Conservation (phyloP, 1,284 basidiomycete genomes). For the Irpex rosettiformis region DNA sequence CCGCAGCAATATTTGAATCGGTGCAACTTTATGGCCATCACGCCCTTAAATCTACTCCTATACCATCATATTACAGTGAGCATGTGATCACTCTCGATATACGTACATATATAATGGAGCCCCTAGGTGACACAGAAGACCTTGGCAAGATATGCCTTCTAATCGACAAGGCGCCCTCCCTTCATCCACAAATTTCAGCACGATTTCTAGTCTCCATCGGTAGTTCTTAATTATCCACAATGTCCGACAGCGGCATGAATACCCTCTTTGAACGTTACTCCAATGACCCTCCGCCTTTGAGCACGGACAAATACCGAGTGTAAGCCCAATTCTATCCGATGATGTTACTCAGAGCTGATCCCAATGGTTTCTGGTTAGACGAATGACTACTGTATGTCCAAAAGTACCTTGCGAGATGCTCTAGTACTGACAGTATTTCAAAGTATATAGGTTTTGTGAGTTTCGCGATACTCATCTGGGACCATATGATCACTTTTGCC, state of each 20-base stretch:
- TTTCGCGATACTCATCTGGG: constrained; percentile 44
- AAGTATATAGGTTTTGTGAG: constrained; percentile 48
- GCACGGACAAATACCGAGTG: background rate
- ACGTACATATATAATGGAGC: background rate
- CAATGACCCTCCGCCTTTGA: background rate
- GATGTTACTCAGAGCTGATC: background rate
- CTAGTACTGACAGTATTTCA: background rate
- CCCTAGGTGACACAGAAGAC: background rate
- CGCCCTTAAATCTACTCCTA: background rate
- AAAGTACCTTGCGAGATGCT: background rate
- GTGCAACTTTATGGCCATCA: background rate
- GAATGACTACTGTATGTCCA: background rate
- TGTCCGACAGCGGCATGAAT: background rate
- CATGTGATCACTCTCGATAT: background rate
- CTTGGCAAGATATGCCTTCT: background rate
- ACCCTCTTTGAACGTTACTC: background rate
- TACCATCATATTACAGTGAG: background rate
- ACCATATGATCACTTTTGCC: constrained; percentile 45
- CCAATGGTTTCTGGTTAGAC: background rate
- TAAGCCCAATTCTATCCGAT: background rate
- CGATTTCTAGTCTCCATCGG: too few relatives aligned
- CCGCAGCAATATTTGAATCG: background rate
- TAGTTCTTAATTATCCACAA: too few relatives aligned
- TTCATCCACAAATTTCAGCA: background rate
- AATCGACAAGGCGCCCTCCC: background rate